Percentiles rank a stretch among this genome's conserved stretches.
Conservation (phyloP, 2,329 filamentous ascomycete genomes). For the Cordyceps cateniannulata region DNA sequence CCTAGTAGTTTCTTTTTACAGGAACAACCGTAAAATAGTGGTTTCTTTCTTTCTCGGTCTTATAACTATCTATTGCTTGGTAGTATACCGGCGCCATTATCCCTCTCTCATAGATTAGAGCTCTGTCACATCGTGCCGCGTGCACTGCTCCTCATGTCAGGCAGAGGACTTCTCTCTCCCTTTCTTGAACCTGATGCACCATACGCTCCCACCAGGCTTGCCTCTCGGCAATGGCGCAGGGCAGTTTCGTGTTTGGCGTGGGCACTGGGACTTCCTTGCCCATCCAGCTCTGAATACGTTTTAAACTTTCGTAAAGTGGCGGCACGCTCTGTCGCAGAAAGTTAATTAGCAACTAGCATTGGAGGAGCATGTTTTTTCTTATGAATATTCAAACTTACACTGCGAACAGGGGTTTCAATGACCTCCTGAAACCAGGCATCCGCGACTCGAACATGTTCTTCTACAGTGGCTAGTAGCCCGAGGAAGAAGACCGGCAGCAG, state of each 20-base stretch:
- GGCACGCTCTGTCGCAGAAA: conserved; percentile 30
- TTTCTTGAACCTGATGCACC: conserved; percentile 25
- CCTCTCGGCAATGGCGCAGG: conserved; percentile 24
- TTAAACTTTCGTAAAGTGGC: conserved; percentile 28
- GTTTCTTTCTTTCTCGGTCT: not conserved
- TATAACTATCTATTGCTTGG: not conserved
- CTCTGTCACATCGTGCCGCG: not conserved
- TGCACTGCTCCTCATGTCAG: conserved; percentile 25
- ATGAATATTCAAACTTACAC: conserved; percentile 25
- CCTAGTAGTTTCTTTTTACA: not conserved
- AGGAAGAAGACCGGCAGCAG: conserved; percentile 36
- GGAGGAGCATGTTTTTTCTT: not conserved
- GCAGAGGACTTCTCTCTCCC: conserved; percentile 31
- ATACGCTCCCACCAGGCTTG: conserved; percentile 34
- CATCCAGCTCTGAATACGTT: conserved; percentile 31
- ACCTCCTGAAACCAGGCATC: conserved; percentile 32
- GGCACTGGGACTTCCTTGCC: conserved; percentile 20
- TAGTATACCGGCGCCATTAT: not conserved
- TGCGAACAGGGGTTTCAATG: conserved; percentile 30
- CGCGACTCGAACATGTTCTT: conserved; percentile 24
- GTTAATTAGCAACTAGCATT: conserved; percentile 11
- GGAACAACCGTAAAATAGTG: not conserved
- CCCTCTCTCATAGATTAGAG: not conserved
- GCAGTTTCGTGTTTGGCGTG: conserved; percentile 14
- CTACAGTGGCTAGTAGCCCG: conserved; percentile 27